These are phyloP conservation scores for Begonia fuchsioides DNA, from an alignment of 306 rosid species.

Conservation along the genomic window DNA sequence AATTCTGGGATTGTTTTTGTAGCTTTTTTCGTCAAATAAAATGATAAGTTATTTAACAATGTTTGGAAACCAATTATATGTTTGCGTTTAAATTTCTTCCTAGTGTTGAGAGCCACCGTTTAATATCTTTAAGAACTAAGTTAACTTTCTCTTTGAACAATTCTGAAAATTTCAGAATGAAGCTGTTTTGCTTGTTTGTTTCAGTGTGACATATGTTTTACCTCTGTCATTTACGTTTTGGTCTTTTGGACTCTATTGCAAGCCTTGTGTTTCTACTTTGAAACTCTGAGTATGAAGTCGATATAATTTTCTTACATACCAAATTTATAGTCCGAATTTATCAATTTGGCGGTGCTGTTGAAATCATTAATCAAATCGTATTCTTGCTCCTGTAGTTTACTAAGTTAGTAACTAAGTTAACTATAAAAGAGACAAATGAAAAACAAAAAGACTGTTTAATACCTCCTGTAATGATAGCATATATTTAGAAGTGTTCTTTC, in stretches of 20 bases:
- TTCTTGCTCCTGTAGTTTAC: background rate
- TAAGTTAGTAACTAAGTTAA: background rate
- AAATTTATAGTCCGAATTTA: slow-evolving; percentile 13
- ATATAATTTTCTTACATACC: slow-evolving; percentile 6
- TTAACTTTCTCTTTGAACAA: too few relatives aligned
- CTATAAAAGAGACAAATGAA: too few relatives aligned
- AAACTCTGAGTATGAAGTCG: slow-evolving; percentile 18
- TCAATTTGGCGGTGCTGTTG: slow-evolving; percentile 15
- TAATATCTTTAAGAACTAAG: too few relatives aligned
- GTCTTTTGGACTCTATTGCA: slow-evolving; percentile 16
- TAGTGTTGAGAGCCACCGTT: too few relatives aligned
- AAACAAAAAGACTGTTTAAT: too few relatives aligned
- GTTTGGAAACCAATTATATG: slow-evolving; percentile 12
- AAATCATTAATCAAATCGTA: slow-evolving; percentile 4
- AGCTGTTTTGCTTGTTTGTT: slow-evolving; percentile 6
- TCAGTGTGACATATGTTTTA: background rate
- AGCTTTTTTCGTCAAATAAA: background rate
- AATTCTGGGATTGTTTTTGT: slow-evolving; percentile 10
- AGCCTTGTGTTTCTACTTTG: slow-evolving; percentile 18
- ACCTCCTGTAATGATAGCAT: background rate
- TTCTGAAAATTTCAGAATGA: too few relatives aligned
- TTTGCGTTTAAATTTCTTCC: too few relatives aligned
- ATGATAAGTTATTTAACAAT: slow-evolving; percentile 5
- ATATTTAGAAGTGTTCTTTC: background rate
- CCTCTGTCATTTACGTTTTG: slow-evolving; percentile 10